Evolutionary conservation across 2,329 filamentous ascomycete genomes (phyloP).

Genomic region (Diatrype stigma): DNA sequence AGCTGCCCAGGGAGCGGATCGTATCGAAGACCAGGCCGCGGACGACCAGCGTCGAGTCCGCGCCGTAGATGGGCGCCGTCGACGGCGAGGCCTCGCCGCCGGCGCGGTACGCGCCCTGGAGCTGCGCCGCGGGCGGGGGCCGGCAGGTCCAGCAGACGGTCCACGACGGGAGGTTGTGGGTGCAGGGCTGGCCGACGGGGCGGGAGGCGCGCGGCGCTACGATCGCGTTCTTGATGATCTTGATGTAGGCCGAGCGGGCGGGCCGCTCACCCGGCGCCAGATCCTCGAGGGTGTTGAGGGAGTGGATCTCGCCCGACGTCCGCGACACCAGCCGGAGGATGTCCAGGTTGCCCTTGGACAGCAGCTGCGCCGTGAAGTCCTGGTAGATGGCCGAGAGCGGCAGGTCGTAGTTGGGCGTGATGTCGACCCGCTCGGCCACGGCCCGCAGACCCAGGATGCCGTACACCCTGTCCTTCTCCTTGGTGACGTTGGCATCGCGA

Average conservation of each 20-base stretch:
- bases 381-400: neutral
- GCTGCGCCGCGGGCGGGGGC: neutral
- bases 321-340: neutral
- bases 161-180: neutral
- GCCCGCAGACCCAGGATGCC: neutral
- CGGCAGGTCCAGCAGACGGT: neutral
- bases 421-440: neutral
- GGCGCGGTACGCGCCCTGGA: neutral
- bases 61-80: neutral
- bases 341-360: neutral
- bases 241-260: no score
- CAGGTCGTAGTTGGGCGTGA: neutral
- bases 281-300: neutral
- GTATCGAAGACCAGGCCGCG: neutral
- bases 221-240: no score
- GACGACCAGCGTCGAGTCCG: neutral
- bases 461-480: neutral
- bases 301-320: neutral
- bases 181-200: neutral
- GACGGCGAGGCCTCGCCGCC: neutral
- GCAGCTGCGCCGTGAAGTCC: neutral
- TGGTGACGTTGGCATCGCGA: neutral
- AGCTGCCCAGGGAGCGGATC: neutral
- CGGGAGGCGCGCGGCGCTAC: no score
- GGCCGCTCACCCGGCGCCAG: no score